Base-by-base conservation (phyloP, 306 rosid species). In the Sophora flavescens region DNA sequence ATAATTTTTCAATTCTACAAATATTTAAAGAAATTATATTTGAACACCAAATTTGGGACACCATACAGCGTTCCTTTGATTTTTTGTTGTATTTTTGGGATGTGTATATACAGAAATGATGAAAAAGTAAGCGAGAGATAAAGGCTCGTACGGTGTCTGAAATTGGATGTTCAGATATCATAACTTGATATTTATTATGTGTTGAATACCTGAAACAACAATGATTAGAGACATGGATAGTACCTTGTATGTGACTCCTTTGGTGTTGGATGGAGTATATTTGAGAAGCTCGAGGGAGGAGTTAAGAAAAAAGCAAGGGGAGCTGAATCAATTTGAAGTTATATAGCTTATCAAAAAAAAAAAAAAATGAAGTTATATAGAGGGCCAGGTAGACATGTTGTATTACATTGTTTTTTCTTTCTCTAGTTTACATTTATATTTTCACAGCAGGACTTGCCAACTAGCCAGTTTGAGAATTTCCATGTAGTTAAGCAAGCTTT, bases 401-500 rank as follows among this genome's bases (percentile, higher is more conserved):
- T 39, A 78, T 62, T 74, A 35, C 58, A 41, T 47, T 68, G 39
- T 18, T 8, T 59, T 59, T 78, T 65, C 16, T 32, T 47, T 45
- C 63, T 11, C 58, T 11, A 48, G 41, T 61, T 47, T 14, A 32
- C 39, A 26, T 42, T 44, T 48, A 36, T 74, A 32, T 48, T 78
- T 83, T 60, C 8, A 71, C 56, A 60, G 50, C 64, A 54, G 74
- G 82, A 84, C 58, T 73, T 70, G 89, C 86, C 83, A 83, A 83
- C 91, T 84, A 85, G 63, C 69, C 69, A 62, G 10, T 68, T 80
- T 16, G 42, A 79, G 84, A 77, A 70, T 77, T 80, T 76, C 91
- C 81, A 18, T 72, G 74, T 70, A 35, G 45, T 57, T 76, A 88
- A 86, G 88, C 89, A 82, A 84, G 74, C 84, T 77, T 62, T 26